phyloP scores from a whole-genome alignment of 768 basidiomycete species.

The Rhizopogon vesiculosus region DNA sequence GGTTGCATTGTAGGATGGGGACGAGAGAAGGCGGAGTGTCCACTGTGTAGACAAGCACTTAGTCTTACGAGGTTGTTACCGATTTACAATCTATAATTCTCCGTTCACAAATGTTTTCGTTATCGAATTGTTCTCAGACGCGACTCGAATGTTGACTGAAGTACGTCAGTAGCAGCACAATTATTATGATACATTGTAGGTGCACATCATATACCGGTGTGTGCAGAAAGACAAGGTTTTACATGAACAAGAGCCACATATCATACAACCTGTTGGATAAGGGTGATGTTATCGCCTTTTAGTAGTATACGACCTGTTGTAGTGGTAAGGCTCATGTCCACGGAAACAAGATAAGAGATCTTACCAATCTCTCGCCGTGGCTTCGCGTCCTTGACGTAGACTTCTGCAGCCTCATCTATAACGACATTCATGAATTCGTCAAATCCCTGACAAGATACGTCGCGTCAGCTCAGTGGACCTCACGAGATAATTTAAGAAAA shows the following conservation, averaged over 20 bases:
- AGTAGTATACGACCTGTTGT: conserved; percentile 83
- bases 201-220: conserved; percentile 5
- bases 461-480: conserved; percentile 17
- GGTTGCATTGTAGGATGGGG: conserved; percentile 87
- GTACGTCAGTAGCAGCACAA: conserved; percentile 1
- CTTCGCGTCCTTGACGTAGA: conserved; percentile 86
- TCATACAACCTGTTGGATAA: conserved; percentile 71
- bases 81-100: conserved; percentile 72
- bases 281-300: conserved; percentile 98
- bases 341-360: conserved; percentile 17
- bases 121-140: not conserved
- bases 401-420: conserved; percentile 88
- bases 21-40: conserved; percentile 87
- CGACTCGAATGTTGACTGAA: not conserved
- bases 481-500: conserved; percentile 1
- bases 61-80: conserved; percentile 67
- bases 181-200: conserved; percentile 18
- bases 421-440: conserved; percentile 99
- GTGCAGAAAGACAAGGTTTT: conserved; percentile 11
- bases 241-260: not conserved
- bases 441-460: conserved; percentile 64
- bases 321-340: conserved; percentile 1
- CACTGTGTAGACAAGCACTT: conserved; percentile 77
- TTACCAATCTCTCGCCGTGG: conserved; percentile 80
- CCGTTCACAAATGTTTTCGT: conserved; percentile 2